Evolutionary conservation across 2,329 filamentous ascomycete genomes (phyloP).

Genomic region (Emericellopsis cladophorae): DNA sequence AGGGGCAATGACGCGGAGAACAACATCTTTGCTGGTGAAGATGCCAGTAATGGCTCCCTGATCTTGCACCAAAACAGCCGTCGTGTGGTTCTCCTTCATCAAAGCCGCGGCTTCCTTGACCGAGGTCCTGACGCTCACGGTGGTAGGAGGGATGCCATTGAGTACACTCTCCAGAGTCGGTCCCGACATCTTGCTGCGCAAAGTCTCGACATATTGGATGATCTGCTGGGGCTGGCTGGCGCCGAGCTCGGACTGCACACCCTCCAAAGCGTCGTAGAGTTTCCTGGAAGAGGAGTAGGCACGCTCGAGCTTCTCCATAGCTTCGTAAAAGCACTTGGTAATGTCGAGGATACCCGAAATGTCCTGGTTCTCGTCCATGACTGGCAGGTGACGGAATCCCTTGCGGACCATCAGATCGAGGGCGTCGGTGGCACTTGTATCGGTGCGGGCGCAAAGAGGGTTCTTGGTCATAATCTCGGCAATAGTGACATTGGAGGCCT

Average conservation of each 20-base stretch:
- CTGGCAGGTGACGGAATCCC: conserved; percentile 91
- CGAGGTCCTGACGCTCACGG: conserved; percentile 88
- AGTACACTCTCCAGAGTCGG: conserved; percentile 91
- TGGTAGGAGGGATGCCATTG: conserved; percentile 82
- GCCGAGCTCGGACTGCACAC: conserved; percentile 92
- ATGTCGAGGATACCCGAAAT: conserved; percentile 97
- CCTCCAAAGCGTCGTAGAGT: conserved; percentile 92
- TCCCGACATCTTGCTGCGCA: conserved; percentile 93
- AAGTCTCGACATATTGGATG: conserved; percentile 95
- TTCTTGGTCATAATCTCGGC: conserved; percentile 99
- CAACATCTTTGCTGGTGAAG: conserved; percentile 98
- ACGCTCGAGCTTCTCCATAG: conserved; percentile 98
- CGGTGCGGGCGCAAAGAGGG: conserved; percentile 89
- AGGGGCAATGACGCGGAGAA: conserved; percentile 92
- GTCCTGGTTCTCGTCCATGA: conserved; percentile 99
- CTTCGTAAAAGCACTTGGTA: conserved; percentile 99
- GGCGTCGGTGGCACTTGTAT: conserved; percentile 95
- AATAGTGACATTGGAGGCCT: conserved; percentile 82
- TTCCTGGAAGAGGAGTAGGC: conserved; percentile 97
- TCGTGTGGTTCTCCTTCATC: conserved; percentile 99
- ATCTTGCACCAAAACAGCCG: conserved; percentile 89
- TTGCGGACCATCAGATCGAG: conserved; percentile 97
- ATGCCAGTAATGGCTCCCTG: conserved; percentile 96
- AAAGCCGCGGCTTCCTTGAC: conserved; percentile 89
- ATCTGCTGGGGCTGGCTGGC: conserved; percentile 96